Base-by-base conservation (phyloP, 208 protist genomes). In the Naegleria fowleri region DNA sequence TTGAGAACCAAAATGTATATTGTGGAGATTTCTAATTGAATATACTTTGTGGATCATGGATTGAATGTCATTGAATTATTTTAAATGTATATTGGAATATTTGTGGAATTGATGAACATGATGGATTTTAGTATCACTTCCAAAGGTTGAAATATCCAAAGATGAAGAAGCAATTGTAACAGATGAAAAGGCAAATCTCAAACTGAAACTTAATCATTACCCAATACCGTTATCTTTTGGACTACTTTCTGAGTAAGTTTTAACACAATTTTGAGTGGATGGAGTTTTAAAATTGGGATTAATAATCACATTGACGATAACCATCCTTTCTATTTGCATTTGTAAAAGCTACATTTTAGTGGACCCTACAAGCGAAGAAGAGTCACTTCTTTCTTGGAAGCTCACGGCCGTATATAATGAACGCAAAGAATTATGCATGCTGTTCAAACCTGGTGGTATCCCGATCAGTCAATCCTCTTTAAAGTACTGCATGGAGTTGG, bases 311-410 rank as follows among this genome's bases (percentile, higher is more conserved):
- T n/a, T n/a, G n/a, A n/a, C n/a, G n/a, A 58, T 58, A 19, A 58
- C 51, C 5, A 58, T 19, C 5, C 5, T 58, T 58, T 58, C 15
- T 15, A 58, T 58, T 15, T 15, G 15, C 5, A 19, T 58, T 15
- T 58, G 9, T 58, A 29, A 29, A 67, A 67, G 55, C 11, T 19
- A 29, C 22, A 67, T 29, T 29, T 29, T 89, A 25, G 29, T 89
- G 13, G 86, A 89, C 40, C 48, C 86, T 25, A 89, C 86, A 40
- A 67, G 41, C 59, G 86, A 89, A 40, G 86, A 89, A 40, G 86
- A 89, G 39, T 13, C 5, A 38, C 41, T 89, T 25, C 39, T 40
- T 22, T 25, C 29, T 2, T 41, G 36, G 22, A 25, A 41, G 5
- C 40, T 89, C 40, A 67, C n/a, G 15, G 59, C 39, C 6, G 36